Percentiles rank a stretch among this genome's conserved stretches.
phyloP scores from a whole-genome alignment of 1,284 basidiomycete species.

The Ustilago vetiveriae region DNA sequence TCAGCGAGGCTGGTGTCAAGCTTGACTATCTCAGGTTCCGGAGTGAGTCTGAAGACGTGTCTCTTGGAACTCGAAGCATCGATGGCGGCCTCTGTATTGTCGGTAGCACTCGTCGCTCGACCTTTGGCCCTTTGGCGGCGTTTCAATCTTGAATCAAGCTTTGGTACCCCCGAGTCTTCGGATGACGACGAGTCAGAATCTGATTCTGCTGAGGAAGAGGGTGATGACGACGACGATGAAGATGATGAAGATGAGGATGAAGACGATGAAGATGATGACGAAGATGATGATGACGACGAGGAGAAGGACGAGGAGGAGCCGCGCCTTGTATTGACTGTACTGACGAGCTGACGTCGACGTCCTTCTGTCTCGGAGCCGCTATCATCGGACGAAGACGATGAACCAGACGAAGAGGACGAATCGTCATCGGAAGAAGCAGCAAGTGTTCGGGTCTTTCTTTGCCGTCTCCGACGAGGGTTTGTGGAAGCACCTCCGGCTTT shows the following conservation, averaged over 20 bases:
- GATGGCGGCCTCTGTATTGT: background rate
- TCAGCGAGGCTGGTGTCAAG: background rate
- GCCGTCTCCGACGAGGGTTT: slow-evolving; percentile 21
- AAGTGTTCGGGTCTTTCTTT: slow-evolving; percentile 41
- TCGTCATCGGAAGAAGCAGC: slow-evolving; percentile 33
- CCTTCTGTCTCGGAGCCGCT: slow-evolving; percentile 12
- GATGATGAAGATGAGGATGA: slow-evolving; percentile 9
- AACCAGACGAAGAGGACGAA: slow-evolving; percentile 32
- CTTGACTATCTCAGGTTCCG: slow-evolving; percentile 8
- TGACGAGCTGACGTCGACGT: background rate
- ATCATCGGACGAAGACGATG: slow-evolving; percentile 20
- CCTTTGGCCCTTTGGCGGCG: background rate
- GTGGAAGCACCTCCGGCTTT: slow-evolving; percentile 10
- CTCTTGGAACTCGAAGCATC: slow-evolving; percentile 1
- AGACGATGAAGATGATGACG: slow-evolving; percentile 4
- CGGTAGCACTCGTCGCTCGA: background rate
- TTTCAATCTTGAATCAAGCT: background rate
- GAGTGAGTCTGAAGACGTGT: slow-evolving; percentile 28
- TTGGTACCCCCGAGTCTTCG: slow-evolving; percentile 11
- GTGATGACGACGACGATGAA: slow-evolving; percentile 15
- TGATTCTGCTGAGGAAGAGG: slow-evolving; percentile 10
- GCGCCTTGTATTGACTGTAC: background rate
- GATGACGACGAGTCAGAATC: slow-evolving; percentile 2
- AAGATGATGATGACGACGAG: slow-evolving; percentile 1
- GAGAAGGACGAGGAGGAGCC: slow-evolving; percentile 2